Percentiles rank a stretch among this genome's conserved stretches.
Evolutionary conservation across 116 monocot species (phyloP).

Genomic region (Cymodocea nodosa): DNA sequence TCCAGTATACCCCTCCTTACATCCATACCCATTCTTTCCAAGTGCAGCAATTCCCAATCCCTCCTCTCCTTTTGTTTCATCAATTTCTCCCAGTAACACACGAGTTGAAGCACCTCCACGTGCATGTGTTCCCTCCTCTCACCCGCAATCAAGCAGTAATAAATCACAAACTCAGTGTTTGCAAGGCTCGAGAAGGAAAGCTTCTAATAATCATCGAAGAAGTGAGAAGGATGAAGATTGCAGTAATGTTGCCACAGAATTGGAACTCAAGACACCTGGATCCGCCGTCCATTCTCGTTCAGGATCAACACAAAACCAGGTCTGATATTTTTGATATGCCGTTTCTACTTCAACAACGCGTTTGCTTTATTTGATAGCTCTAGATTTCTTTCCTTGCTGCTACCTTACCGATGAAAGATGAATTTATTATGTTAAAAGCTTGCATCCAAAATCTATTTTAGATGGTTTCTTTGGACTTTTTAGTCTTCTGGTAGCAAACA

Average conservation of each 20-base stretch:
- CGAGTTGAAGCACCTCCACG: constrained; percentile 28
- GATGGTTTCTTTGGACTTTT: not conserved
- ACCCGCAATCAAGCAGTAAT: constrained; percentile 23
- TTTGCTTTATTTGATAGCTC: not conserved
- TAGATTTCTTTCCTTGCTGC: not conserved
- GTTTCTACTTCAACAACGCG: too few species aligned
- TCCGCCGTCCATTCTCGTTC: constrained; percentile 30
- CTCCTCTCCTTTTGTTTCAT: constrained; percentile 37
- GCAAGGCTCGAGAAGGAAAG: constrained; percentile 31
- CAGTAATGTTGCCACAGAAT: constrained; percentile 82
- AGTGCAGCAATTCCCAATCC: constrained; percentile 30
- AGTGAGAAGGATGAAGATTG: constrained; percentile 33
- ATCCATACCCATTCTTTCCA: constrained; percentile 67
- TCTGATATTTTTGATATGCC: not conserved
- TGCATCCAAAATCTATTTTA: not conserved
- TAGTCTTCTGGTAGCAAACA: too few species aligned
- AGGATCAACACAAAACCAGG: constrained; percentile 36
- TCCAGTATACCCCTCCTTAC: constrained; percentile 51
- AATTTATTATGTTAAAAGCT: not conserved
- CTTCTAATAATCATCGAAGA: constrained; percentile 19
- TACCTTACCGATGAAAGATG: not conserved
- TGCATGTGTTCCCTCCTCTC: constrained; percentile 11
- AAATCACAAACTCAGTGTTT: constrained; percentile 19
- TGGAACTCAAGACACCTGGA: constrained; percentile 92
- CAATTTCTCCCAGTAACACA: constrained; percentile 27